A percentile compares a stretch with the other conserved stretches of the same genome.
These are phyloP conservation scores for Fusarium anguioides DNA, from an alignment of 2,329 filamentous ascomycete species.

Conservation along the genomic window DNA sequence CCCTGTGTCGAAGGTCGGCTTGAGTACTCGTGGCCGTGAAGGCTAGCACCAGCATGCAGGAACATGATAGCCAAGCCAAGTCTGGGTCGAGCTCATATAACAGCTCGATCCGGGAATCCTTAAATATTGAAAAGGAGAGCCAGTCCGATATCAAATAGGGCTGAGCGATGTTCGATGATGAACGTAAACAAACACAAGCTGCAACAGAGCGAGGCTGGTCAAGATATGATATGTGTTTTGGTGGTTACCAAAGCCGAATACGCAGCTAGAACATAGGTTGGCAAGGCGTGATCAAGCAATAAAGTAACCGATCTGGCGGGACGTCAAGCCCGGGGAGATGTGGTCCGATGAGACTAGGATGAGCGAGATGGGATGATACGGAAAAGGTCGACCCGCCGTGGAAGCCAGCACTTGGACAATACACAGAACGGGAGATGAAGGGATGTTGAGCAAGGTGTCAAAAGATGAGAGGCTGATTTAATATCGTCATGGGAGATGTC, in stretches of 20 bases:
- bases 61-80: constrained; percentile 59
- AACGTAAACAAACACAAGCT: neutral
- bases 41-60: constrained; percentile 67
- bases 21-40: constrained; percentile 71
- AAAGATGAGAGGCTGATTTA: constrained; percentile 5
- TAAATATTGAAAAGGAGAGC: neutral
- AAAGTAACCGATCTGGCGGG: constrained; percentile 41
- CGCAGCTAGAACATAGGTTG: constrained; percentile 7
- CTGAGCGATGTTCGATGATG: neutral
- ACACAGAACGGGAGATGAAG: constrained; percentile 22
- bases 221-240: constrained; percentile 35
- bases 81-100: constrained; percentile 34
- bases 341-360: constrained; percentile 46
- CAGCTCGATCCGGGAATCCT: constrained; percentile 13
- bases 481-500: constrained; percentile 6
- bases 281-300: constrained; percentile 32
- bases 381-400: constrained; percentile 23
- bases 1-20: constrained; percentile 49
- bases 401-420: constrained; percentile 40
- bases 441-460: constrained; percentile 8
- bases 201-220: constrained; percentile 15
- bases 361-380: constrained; percentile 39
- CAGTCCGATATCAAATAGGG: neutral
- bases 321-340: constrained; percentile 32
- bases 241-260: constrained; percentile 34